Conservation (phyloP, 208 protist species). For the Crithidia sp. region DNA sequence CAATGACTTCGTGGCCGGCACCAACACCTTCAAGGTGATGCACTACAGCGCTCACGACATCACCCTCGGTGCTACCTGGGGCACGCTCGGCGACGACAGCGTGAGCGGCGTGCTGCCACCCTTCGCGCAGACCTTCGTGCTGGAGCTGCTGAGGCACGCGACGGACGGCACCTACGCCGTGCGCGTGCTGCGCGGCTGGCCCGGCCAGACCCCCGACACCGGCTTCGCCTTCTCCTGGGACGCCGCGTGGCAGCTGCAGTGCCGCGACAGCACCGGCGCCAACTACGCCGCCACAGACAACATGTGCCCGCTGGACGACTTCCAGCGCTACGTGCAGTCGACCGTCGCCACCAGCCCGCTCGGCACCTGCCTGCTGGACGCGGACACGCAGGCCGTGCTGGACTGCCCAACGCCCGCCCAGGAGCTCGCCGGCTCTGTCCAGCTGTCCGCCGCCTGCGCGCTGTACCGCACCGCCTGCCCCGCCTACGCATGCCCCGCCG, state of each 20-base stretch:
- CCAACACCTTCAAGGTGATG: slow-evolving; percentile 47
- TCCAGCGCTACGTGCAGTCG: slow-evolving; percentile 38
- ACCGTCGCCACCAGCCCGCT: slow-evolving; percentile 31
- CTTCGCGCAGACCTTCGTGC: slow-evolving; percentile 47
- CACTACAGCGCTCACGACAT: slow-evolving; percentile 60
- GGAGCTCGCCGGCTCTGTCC: slow-evolving; percentile 6
- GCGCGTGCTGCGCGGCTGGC: slow-evolving; percentile 52
- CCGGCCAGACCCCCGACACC: slow-evolving; percentile 43
- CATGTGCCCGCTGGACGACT: slow-evolving; percentile 57
- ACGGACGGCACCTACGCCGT: slow-evolving; percentile 30
- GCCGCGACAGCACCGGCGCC: slow-evolving; percentile 30
- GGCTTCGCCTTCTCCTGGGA: slow-evolving; percentile 40
- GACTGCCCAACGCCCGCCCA: slow-evolving; percentile 27
- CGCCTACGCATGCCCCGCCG: slow-evolving; percentile 9
- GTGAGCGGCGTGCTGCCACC: slow-evolving; percentile 34
- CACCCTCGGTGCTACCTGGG: slow-evolving; percentile 26
- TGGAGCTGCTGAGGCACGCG: slow-evolving; percentile 48
- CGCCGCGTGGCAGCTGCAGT: slow-evolving; percentile 36
- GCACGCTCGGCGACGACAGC: slow-evolving; percentile 40
- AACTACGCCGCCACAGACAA: slow-evolving; percentile 46
- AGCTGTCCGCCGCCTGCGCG: slow-evolving; percentile 11
- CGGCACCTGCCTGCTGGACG: slow-evolving; percentile 58
- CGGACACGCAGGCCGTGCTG: slow-evolving; percentile 17
- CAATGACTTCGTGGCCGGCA: slow-evolving; percentile 21
- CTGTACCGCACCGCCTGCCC: slow-evolving; percentile 22